These are phyloP conservation scores for Ogataea trehalophila DNA, from an alignment of 805 yeast genomes.

Conservation along the genomic window DNA sequence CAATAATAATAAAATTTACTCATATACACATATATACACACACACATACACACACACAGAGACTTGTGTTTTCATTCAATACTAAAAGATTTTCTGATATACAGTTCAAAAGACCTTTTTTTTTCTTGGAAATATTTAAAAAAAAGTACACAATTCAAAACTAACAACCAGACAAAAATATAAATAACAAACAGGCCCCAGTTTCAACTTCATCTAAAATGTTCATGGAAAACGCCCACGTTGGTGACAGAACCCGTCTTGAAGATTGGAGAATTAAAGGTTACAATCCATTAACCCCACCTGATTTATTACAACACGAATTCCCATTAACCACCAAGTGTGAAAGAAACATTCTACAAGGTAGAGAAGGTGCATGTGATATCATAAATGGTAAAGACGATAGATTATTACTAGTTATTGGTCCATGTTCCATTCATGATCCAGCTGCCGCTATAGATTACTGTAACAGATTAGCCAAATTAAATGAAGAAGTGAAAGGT, in stretches of 20 bases:
- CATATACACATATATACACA: no score
- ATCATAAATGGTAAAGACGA: conserved; percentile 82
- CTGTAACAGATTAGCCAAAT: conserved; percentile 56
- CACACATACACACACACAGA: no score
- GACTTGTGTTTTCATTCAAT: no score
- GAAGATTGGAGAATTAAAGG: conserved; percentile 82
- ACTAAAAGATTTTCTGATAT: no score
- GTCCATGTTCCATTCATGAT: conserved; percentile 97
- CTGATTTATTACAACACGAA: conserved; percentile 87
- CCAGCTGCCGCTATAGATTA: conserved; percentile 89
- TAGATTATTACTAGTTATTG: conserved; percentile 82
- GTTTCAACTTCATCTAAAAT: conserved; percentile 35
- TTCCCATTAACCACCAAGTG: conserved; percentile 60
- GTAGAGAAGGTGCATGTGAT: conserved; percentile 69
- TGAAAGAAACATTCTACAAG: conserved; percentile 60
- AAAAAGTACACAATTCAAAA: neutral
- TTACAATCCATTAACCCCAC: conserved; percentile 94
- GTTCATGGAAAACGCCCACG: conserved; percentile 81
- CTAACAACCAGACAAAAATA: neutral
- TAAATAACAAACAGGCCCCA: conserved; percentile 11
- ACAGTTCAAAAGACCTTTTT: no score
- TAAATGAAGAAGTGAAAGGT: conserved; percentile 57
- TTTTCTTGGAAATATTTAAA: no score
- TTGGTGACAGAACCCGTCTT: conserved; percentile 76
- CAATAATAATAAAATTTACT: no score